A percentile compares a stretch with the other conserved stretches of the same genome.
Evolutionary conservation across 176 grass and related monocot genomes (phyloP).

Genomic region (Triticum turgidum): DNA sequence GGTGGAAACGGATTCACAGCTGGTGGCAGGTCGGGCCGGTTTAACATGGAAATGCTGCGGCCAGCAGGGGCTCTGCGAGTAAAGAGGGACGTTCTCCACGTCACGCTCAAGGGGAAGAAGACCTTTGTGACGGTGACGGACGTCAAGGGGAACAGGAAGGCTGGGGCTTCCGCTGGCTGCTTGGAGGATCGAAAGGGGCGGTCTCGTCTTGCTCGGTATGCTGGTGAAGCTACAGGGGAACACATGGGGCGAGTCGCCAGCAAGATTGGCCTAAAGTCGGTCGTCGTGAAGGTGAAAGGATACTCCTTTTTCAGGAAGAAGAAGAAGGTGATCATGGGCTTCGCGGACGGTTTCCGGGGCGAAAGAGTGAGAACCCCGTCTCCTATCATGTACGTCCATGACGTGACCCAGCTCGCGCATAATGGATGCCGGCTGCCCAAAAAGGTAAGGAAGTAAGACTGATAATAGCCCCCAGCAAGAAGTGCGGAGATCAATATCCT

Average conservation of each 20-base stretch:
- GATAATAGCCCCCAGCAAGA: neutral
- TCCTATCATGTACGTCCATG: slow-evolving; percentile 2
- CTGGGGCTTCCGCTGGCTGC: neutral
- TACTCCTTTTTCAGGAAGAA: slow-evolving; percentile 22
- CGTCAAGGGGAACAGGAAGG: slow-evolving; percentile 6
- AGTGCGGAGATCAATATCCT: neutral
- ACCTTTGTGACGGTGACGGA: neutral
- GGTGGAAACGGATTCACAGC: too few species aligned
- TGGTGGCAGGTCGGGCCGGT: too few species aligned
- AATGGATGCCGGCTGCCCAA: slow-evolving; percentile 13
- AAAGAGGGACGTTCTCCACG: too few species aligned
- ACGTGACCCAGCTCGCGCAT: neutral
- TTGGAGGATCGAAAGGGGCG: neutral
- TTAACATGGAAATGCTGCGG: too few species aligned
- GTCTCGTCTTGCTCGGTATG: neutral
- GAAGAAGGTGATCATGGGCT: slow-evolving; percentile 10
- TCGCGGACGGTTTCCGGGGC: neutral
- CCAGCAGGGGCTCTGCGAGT: too few species aligned
- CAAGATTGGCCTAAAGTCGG: neutral
- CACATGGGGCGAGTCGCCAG: neutral
- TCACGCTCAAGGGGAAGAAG: neutral
- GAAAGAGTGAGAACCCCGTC: neutral
- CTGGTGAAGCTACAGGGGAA: neutral
- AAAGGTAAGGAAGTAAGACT: neutral
- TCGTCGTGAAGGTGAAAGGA: neutral